A percentile compares a stretch with the other conserved stretches of the same genome.
phyloP scores from a whole-genome alignment of 106 monocot genomes.

The Acorus calamus region DNA sequence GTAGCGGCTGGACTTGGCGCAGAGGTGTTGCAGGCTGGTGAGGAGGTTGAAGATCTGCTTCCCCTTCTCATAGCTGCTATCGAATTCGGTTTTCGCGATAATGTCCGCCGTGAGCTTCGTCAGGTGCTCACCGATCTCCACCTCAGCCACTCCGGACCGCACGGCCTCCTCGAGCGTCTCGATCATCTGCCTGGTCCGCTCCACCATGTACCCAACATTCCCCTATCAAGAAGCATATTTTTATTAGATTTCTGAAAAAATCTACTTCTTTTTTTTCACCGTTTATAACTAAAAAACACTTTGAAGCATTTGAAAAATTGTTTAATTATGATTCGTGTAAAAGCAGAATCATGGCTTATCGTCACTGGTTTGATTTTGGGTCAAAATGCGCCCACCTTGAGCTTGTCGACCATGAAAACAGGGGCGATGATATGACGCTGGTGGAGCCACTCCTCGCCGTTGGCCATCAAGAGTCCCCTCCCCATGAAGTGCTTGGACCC shows the following conservation, averaged over 20 bases:
- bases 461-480: slow-evolving; percentile 78
- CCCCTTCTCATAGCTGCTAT: slow-evolving; percentile 76
- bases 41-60: slow-evolving; percentile 56
- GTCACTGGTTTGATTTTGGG: too few species aligned
- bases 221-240: slow-evolving; percentile 20
- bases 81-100: slow-evolving; percentile 68
- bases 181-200: slow-evolving; percentile 64
- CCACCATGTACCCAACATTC: slow-evolving; percentile 65
- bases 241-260: too few species aligned
- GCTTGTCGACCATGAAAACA: slow-evolving; percentile 80
- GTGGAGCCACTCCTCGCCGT: slow-evolving; percentile 72
- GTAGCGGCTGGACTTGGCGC: slow-evolving; percentile 67
- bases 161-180: slow-evolving; percentile 26
- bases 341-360: too few species aligned
- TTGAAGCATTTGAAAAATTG: too few species aligned
- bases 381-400: slow-evolving; percentile 37
- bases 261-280: too few species aligned
- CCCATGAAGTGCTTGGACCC: slow-evolving; percentile 88
- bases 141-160: slow-evolving; percentile 18
- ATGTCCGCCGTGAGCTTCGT: slow-evolving; percentile 69
- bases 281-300: too few species aligned
- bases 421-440: slow-evolving; percentile 87
- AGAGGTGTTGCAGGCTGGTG: slow-evolving; percentile 53
- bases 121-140: slow-evolving; percentile 78
- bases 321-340: too few species aligned